Evolutionary conservation across 129 eudicot species (phyloP).

Genomic region (Arctium minus): DNA sequence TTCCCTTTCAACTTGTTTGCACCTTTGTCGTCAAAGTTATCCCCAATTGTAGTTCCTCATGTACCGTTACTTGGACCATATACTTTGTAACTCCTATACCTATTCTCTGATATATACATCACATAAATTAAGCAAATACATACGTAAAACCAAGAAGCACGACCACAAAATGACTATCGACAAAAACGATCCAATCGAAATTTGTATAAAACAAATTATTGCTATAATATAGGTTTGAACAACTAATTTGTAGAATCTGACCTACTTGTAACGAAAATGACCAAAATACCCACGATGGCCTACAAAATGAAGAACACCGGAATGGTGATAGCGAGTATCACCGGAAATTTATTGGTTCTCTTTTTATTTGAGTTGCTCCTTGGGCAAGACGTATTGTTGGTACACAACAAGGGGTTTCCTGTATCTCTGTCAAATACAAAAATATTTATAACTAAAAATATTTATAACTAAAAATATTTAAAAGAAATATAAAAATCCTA

Average conservation of each 20-base stretch:
- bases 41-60: too few species aligned
- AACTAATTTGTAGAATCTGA: not conserved
- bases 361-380: constrained; percentile 8
- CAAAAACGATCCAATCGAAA: not conserved
- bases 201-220: not conserved
- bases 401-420: constrained; percentile 52
- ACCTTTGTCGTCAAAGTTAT: too few species aligned
- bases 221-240: not conserved
- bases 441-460: not conserved
- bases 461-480: not conserved
- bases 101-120: too few species aligned
- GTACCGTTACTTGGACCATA: too few species aligned
- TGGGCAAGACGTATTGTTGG: constrained; percentile 25
- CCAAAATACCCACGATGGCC: constrained; percentile 23
- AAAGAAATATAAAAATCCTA: not conserved
- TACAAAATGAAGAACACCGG: constrained; percentile 23
- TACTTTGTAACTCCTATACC: too few species aligned
- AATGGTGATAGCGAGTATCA: constrained; percentile 39
- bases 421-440: constrained; percentile 26
- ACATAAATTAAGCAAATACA: too few species aligned
- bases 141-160: not conserved
- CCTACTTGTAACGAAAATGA: constrained; percentile 14
- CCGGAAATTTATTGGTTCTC: constrained; percentile 10
- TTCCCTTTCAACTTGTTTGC: too few species aligned
- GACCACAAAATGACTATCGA: not conserved